A percentile compares a stretch with the other conserved stretches of the same genome.
Evolutionary conservation across 2,329 filamentous ascomycete species (phyloP).

Genomic region (Cryphonectria japonica): DNA sequence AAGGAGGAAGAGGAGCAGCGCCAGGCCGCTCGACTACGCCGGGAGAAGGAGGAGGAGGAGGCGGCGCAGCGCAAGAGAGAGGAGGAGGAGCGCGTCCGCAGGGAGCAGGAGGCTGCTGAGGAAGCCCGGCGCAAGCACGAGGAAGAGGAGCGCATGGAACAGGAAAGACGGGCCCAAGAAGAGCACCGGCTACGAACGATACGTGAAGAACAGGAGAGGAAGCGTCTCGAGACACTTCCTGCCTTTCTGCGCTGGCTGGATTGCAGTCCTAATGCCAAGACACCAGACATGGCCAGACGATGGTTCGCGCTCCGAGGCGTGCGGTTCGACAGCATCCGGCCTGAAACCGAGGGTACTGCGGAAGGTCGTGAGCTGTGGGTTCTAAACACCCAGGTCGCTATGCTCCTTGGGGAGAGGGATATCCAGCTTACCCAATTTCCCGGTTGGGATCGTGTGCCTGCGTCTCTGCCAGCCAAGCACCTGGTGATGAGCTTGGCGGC

Average conservation of each 20-base stretch:
- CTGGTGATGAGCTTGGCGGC: constrained; percentile 64
- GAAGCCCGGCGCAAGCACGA: constrained; percentile 55
- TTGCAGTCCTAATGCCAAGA: constrained; percentile 54
- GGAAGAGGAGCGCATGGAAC: constrained; percentile 55
- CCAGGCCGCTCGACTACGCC: constrained; percentile 52
- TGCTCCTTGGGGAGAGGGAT: constrained; percentile 68
- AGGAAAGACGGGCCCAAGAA: constrained; percentile 52
- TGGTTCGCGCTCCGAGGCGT: constrained; percentile 64
- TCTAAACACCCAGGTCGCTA: constrained; percentile 65
- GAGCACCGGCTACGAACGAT: constrained; percentile 49
- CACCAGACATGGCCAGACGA: constrained; percentile 52
- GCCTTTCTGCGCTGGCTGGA: constrained; percentile 66
- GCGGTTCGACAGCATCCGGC: constrained; percentile 65
- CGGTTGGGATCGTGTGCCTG: constrained; percentile 60
- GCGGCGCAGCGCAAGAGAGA: constrained; percentile 54
- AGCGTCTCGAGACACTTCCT: constrained; percentile 60
- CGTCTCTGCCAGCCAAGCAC: constrained; percentile 57
- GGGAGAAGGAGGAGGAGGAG: constrained; percentile 56
- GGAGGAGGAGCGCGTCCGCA: constrained; percentile 51
- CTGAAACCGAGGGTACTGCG: constrained; percentile 53
- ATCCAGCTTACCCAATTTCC: constrained; percentile 62
- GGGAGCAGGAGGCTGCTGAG: constrained; percentile 53
- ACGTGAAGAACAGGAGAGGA: constrained; percentile 58
- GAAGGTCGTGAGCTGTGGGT: constrained; percentile 69
- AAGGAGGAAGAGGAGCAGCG: constrained; percentile 50